Evolutionary conservation across 2,329 filamentous ascomycete species (phyloP), one percentile per base, ranked within the genome.

Genomic region (Phialophora verrucosa): DNA sequence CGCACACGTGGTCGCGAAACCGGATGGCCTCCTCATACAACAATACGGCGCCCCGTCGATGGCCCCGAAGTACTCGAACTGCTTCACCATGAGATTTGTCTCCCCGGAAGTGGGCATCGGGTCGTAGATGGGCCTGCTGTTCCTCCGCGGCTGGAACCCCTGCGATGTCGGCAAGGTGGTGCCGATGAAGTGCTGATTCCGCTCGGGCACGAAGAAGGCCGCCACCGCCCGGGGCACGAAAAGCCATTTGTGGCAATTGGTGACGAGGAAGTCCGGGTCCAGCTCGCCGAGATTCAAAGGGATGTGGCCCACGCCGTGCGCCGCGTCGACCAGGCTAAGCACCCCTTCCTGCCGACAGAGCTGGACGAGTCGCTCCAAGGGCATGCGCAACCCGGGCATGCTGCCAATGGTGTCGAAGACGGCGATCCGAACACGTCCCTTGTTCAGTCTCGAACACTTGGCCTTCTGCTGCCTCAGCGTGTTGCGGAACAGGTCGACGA

Each of bases 181-280:
- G 11, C 87, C 85, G 49, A 97, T 87, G 49, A 95, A 77, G 54
- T 82, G 79, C 76, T 97, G 93, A 76, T 95, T 92, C 23, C 89
- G 84, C 17, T 82, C 60, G 0, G 93, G 90, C 0, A 94, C 90
- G 77, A 96, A 90, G 70, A 97, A 86, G 2, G 94, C 81, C 5
- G 92, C 92, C 74, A 90, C 92, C 17, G 88, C 89, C 27, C 93
- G 87, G 0, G 93, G 93, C 0, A 87, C 85, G 74, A 87, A 88
- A 4, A 97, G 86, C 93, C 93, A 97, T 81, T 96, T 96, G 81
- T 96, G 91, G 72, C 88, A 91, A 76, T 97, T 97, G 59, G 84
- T 89, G 14, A 93, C 85, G 74, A 96, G 91, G 79, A 96, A 97
- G 77, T 97, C 93, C 0, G 92, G 89, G 67, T 92, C 85, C 3